phyloP scores from a whole-genome alignment of 2,329 filamentous ascomycete species.

The Emericellopsis cladophorae region DNA sequence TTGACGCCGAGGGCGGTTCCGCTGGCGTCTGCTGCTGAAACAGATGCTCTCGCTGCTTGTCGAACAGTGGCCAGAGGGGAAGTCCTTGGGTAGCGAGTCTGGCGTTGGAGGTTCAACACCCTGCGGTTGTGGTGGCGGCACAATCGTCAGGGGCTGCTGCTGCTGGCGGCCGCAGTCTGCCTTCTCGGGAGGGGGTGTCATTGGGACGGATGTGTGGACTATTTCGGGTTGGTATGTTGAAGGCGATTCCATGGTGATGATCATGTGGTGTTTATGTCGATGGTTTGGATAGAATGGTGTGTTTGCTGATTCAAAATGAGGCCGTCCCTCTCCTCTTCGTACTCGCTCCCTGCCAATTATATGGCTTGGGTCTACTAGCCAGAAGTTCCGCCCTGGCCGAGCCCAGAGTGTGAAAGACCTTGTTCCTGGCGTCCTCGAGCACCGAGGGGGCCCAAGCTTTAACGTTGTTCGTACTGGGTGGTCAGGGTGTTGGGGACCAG shows the following conservation, averaged over 20 bases:
- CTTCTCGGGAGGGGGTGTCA: not conserved
- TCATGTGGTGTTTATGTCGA: too few species aligned
- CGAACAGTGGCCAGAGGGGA: constrained; percentile 1
- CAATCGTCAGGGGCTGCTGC: not conserved
- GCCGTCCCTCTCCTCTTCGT: too few species aligned
- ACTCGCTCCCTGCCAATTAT: too few species aligned
- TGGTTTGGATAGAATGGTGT: too few species aligned
- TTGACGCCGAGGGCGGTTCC: not conserved
- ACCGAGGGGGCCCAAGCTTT: too few species aligned
- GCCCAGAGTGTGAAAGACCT: too few species aligned
- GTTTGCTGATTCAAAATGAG: too few species aligned
- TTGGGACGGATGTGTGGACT: not conserved
- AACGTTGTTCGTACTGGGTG: not conserved
- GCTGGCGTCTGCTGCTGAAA: not conserved
- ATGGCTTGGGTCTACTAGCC: too few species aligned
- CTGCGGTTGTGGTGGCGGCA: not conserved
- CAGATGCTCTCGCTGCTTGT: not conserved
- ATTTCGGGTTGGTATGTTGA: not conserved
- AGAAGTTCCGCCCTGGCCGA: too few species aligned
- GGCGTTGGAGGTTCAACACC: not conserved
- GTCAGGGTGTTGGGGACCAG: not conserved
- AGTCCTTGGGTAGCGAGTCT: not conserved
- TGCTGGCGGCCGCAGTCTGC: not conserved
- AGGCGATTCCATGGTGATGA: not conserved
- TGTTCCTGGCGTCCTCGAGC: too few species aligned